phyloP scores from a whole-genome alignment of 2,329 filamentous ascomycete species.

The Nemania sp. region DNA sequence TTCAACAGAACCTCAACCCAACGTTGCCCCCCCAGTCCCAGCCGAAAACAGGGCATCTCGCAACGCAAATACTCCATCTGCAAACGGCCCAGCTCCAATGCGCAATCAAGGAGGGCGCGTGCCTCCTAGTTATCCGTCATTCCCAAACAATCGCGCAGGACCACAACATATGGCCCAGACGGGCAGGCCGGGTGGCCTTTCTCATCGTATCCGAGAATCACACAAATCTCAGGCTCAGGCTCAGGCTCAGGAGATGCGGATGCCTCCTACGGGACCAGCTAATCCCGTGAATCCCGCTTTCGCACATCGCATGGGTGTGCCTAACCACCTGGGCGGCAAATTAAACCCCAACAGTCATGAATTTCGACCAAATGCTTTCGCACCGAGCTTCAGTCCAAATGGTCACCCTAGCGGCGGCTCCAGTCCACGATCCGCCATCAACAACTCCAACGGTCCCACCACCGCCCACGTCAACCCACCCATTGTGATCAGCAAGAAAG shows the following conservation, averaged over 20 bases:
- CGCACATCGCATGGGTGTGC: conserved; percentile 57
- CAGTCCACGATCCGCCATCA: conserved; percentile 70
- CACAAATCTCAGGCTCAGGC: conserved; percentile 55
- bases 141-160: conserved; percentile 53
- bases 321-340: conserved; percentile 58
- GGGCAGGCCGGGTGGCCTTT: conserved; percentile 51
- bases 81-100: conserved; percentile 25
- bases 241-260: conserved; percentile 62
- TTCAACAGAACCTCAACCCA: conserved; percentile 53
- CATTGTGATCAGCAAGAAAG: conserved; percentile 71
- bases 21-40: conserved; percentile 25
- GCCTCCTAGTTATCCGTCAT: conserved; percentile 53
- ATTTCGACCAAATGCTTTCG: conserved; percentile 84
- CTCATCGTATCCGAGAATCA: conserved; percentile 58
- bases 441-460: conserved; percentile 48
- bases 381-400: conserved; percentile 78
- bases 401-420: conserved; percentile 68
- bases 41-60: conserved; percentile 37
- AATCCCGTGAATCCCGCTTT: conserved; percentile 58
- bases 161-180: conserved; percentile 49
- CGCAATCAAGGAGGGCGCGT: conserved; percentile 51
- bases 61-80: conserved; percentile 38
- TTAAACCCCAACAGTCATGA: conserved; percentile 72
- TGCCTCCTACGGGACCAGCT: conserved; percentile 75
- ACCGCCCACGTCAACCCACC: conserved; percentile 40